These are phyloP conservation scores for Pythium aquatile DNA, from an alignment of 352 stramenopile species.

Conservation along the genomic window DNA sequence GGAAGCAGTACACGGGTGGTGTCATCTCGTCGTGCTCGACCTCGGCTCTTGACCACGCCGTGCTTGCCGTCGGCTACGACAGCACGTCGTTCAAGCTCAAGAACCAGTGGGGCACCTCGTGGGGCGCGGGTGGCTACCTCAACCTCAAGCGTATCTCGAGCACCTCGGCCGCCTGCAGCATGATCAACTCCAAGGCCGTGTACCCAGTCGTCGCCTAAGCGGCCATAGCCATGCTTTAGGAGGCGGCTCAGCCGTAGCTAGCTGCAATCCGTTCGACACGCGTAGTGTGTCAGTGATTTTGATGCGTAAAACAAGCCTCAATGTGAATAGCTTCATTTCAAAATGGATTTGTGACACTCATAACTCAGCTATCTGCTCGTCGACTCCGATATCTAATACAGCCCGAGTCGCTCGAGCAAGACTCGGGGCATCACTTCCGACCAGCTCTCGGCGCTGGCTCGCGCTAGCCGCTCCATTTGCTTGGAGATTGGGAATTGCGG, in stretches of 20 bases:
- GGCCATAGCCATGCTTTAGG: neutral
- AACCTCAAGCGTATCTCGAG: slow-evolving; percentile 59
- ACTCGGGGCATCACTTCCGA: slow-evolving; percentile 8
- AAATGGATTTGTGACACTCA: neutral
- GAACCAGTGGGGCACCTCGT: slow-evolving; percentile 96
- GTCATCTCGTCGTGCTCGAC: slow-evolving; percentile 82
- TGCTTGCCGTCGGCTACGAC: slow-evolving; percentile 95
- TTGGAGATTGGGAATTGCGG: slow-evolving; percentile 9
- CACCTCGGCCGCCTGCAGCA: slow-evolving; percentile 11
- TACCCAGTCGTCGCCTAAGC: slow-evolving; percentile 15
- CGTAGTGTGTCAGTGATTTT: neutral
- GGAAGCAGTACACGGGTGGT: slow-evolving; percentile 97
- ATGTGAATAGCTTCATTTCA: neutral
- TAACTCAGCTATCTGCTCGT: neutral
- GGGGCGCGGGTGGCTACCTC: slow-evolving; percentile 95
- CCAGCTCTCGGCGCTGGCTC: neutral
- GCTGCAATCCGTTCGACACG: neutral
- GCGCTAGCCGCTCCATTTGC: neutral
- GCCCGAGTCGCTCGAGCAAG: slow-evolving; percentile 14
- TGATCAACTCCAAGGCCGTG: slow-evolving; percentile 18
- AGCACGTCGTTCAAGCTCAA: slow-evolving; percentile 92
- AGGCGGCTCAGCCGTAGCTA: neutral
- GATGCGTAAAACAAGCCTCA: neutral
- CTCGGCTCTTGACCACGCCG: slow-evolving; percentile 94
- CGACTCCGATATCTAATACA: neutral